Evolutionary conservation across 2,329 filamentous ascomycete genomes (phyloP).

Genomic region (Pezicula radicicola): DNA sequence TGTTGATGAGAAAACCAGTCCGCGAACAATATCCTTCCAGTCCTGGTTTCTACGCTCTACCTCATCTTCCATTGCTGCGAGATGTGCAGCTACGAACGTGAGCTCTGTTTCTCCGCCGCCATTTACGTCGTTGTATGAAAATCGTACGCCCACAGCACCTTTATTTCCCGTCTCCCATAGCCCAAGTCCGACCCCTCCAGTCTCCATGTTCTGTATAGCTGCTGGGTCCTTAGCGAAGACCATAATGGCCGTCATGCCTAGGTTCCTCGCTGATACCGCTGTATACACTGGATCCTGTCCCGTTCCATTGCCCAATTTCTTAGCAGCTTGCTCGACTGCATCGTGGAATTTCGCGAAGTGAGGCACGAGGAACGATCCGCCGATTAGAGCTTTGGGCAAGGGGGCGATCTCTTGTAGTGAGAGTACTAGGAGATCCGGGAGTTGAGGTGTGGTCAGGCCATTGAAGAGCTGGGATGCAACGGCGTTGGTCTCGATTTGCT

Average conservation of each 20-base stretch:
- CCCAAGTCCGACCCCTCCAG: constrained; percentile 82
- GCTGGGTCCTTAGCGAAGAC: constrained; percentile 70
- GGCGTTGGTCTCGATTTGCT: constrained; percentile 62
- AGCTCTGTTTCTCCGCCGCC: constrained; percentile 51
- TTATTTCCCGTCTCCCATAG: constrained; percentile 92
- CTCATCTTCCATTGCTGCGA: constrained; percentile 84
- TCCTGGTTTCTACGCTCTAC: constrained; percentile 76
- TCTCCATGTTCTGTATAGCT: constrained; percentile 63
- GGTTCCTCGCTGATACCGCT: constrained; percentile 67
- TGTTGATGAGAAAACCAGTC: constrained; percentile 68
- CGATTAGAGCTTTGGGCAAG: constrained; percentile 79
- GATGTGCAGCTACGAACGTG: constrained; percentile 84
- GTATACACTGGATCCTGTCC: constrained; percentile 53
- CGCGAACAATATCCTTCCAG: constrained; percentile 80
- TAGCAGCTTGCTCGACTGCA: constrained; percentile 68
- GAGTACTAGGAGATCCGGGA: constrained; percentile 66
- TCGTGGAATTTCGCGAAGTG: constrained; percentile 72
- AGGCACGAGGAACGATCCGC: constrained; percentile 71
- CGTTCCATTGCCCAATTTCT: constrained; percentile 25
- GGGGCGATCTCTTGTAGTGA: constrained; percentile 87
- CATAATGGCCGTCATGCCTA: constrained; percentile 88
- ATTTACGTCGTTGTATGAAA: constrained; percentile 49
- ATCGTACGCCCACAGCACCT: constrained; percentile 77
- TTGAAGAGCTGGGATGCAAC: constrained; percentile 71
- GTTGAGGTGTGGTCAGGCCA: constrained; percentile 47